Percentiles rank a stretch among this genome's conserved stretches.
phyloP scores from a whole-genome alignment of 192 early-diverging fungal genomes.

The Glomus cerebriforme region DNA sequence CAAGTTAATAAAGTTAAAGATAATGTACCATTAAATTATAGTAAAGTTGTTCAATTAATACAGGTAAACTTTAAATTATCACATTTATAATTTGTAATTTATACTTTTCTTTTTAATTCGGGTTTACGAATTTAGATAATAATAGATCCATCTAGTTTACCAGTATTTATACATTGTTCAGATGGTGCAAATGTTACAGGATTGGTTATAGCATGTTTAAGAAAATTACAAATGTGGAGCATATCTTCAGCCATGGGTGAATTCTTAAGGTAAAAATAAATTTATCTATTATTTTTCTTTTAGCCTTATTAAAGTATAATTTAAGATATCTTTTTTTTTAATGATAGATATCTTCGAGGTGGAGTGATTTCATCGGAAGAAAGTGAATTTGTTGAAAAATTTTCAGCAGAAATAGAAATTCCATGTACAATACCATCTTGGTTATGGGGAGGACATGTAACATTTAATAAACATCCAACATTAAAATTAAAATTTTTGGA shows the following conservation, averaged over 20 bases:
- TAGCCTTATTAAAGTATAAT: neutral
- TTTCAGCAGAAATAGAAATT: conserved; percentile 67
- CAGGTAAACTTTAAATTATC: conserved; percentile 43
- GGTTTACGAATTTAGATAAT: conserved; percentile 56
- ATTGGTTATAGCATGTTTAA: conserved; percentile 78
- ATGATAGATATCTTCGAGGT: conserved; percentile 50
- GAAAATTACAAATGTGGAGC: conserved; percentile 92
- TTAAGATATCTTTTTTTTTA: neutral
- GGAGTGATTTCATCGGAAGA: conserved; percentile 68
- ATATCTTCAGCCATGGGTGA: conserved; percentile 69
- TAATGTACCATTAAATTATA: conserved; percentile 79
- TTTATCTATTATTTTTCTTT: conserved; percentile 24
- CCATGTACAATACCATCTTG: conserved; percentile 59
- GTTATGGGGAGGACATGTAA: conserved; percentile 68
- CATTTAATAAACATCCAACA: conserved; percentile 68
- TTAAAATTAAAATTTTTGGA: conserved; percentile 62
- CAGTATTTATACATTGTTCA: conserved; percentile 88
- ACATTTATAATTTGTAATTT: neutral
- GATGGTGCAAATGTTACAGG: conserved; percentile 89
- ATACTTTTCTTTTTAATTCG: neutral
- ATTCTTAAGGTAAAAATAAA: conserved; percentile 59
- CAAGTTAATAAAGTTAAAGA: conserved; percentile 85
- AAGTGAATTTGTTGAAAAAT: conserved; percentile 78
- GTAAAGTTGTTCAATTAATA: conserved; percentile 65
- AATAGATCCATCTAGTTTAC: conserved; percentile 70